A percentile compares a stretch with the other conserved stretches of the same genome.
phyloP scores from a whole-genome alignment of 306 rosid species.

The Alnus rubra region DNA sequence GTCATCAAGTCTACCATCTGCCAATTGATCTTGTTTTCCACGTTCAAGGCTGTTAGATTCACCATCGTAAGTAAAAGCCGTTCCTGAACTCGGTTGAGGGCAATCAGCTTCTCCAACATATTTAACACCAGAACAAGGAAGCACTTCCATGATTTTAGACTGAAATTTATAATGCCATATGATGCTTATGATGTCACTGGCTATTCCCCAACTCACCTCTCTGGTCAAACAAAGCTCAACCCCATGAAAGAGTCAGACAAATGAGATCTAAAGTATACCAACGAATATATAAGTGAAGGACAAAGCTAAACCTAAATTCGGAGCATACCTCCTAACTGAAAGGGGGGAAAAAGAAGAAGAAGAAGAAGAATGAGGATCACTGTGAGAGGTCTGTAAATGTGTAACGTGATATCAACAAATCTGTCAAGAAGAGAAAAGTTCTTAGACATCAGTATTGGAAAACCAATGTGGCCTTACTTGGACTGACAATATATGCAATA shows the following conservation, averaged over 20 bases:
- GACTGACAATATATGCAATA: neutral
- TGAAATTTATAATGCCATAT: conserved; percentile 29
- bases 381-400: neutral
- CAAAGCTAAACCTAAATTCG: neutral
- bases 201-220: conserved; percentile 33
- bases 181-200: conserved; percentile 31
- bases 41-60: conserved; percentile 48
- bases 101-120: conserved; percentile 67
- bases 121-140: conserved; percentile 75
- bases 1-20: conserved; percentile 39
- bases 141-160: conserved; percentile 73
- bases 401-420: neutral
- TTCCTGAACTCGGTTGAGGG: conserved; percentile 54
- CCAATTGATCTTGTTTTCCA: conserved; percentile 40
- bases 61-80: conserved; percentile 44
- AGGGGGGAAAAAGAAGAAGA: neutral
- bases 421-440: neutral
- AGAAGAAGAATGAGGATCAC: neutral
- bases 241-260: conserved; percentile 25
- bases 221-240: conserved; percentile 40
- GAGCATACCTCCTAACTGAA: neutral
- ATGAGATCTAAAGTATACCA: conserved; percentile 1
- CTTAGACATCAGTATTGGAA: neutral
- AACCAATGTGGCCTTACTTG: neutral
- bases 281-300: conserved; percentile 2